Evolutionary conservation across 805 yeast species (phyloP), one percentile per base, ranked within the genome.

Genomic region (Schwanniomyces polymorphus): DNA sequence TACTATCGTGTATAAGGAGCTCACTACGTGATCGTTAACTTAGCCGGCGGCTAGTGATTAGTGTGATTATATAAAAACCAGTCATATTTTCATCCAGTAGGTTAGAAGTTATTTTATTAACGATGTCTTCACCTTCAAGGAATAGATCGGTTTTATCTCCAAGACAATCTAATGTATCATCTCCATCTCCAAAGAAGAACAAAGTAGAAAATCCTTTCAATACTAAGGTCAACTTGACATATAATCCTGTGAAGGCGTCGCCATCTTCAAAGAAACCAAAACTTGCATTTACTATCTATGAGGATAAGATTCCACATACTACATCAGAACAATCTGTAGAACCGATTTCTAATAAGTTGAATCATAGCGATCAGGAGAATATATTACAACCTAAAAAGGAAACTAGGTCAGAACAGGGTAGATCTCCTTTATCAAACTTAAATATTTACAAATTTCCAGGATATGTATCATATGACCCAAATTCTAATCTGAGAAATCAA

Each of bases 301-400:
- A 59, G 38, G 64, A 59, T 49, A 44, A 47, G n/a, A 27, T 29
- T 1, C 10, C 18, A 14, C 28, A 26, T 21, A 42, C 28, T 14
- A 26, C 31, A 18, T 12, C 33, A 7, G 11, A 12, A 4, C 29
- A 23, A 5, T 11, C 27, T 4, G 43, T 41, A 16, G 47, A 29
- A 16, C 38, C 43, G 17, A 45, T 42, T 25, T 45, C 54, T 34
- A 63, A 61, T 49, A 56, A 51, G 35, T 54, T 46, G 23, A 59
- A 59, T 48, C 64, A 66, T 49, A 60, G 60, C 45, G 75, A 73
- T 52, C 75, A 73, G 58, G 78, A 73, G 50, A 73, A 73, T 52
- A 61, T 70, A 39, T 58, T 70, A 49, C 74, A 65, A 52, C 73
- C 74, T 8, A 61, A 60, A 41, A 46, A 34, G 48, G 44, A 28